A percentile compares a stretch with the other conserved stretches of the same genome.
Evolutionary conservation across 2,329 filamentous ascomycete species (phyloP).

Genomic region (Atkinsonella texensis): DNA sequence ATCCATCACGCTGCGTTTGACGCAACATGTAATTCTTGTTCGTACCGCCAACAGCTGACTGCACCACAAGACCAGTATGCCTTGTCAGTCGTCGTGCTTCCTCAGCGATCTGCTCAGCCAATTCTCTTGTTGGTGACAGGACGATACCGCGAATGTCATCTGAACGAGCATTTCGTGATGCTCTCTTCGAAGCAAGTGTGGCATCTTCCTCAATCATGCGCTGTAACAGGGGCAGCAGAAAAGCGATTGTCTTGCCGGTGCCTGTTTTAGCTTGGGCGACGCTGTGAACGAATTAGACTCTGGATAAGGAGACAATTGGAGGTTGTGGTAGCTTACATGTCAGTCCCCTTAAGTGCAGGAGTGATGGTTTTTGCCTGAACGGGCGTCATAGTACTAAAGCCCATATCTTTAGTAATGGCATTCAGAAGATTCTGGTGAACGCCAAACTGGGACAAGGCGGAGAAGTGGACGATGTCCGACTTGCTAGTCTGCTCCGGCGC

Average conservation of each 20-base stretch:
- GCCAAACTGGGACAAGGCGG: slow-evolving; percentile 30
- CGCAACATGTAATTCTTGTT: slow-evolving; percentile 57
- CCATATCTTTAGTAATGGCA: slow-evolving; percentile 60
- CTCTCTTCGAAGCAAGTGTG: slow-evolving; percentile 37
- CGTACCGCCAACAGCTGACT: slow-evolving; percentile 85
- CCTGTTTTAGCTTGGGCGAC: slow-evolving; percentile 94
- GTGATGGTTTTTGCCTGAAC: slow-evolving; percentile 80
- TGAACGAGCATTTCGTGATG: slow-evolving; percentile 25
- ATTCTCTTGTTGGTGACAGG: slow-evolving; percentile 68
- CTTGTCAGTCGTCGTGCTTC: slow-evolving; percentile 60
- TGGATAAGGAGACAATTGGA: background rate
- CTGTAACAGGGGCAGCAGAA: slow-evolving; percentile 77
- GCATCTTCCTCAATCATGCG: slow-evolving; percentile 58
- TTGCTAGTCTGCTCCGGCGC: slow-evolving; percentile 7
- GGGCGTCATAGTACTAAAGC: slow-evolving; percentile 77
- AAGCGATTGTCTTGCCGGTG: slow-evolving; percentile 92
- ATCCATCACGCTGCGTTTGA: slow-evolving; percentile 60
- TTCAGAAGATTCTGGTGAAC: slow-evolving; percentile 55
- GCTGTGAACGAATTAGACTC: slow-evolving; percentile 28
- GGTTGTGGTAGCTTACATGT: slow-evolving; percentile 56
- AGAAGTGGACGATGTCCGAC: slow-evolving; percentile 27
- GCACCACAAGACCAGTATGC: slow-evolving; percentile 53
- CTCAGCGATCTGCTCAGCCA: slow-evolving; percentile 67
- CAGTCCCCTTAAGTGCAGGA: slow-evolving; percentile 64
- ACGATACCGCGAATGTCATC: slow-evolving; percentile 58